Base-by-base conservation (phyloP, 352 stramenopile species). In the Phytophthora syringae region DNA sequence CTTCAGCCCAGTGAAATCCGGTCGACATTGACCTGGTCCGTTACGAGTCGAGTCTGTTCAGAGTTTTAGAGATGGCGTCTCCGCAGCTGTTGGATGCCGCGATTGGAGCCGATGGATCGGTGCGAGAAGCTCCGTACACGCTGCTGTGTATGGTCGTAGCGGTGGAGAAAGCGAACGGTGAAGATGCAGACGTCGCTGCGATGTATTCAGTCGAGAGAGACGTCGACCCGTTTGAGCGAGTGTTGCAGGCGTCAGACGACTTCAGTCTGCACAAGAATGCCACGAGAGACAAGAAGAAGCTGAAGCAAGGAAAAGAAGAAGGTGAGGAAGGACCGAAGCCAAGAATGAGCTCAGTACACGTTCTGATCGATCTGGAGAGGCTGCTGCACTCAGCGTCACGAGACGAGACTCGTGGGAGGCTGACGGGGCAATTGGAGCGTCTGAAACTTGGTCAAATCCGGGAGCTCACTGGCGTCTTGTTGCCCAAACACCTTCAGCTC, bases 131-230 rank as follows among this genome's bases (percentile, higher is more conserved):
- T 47, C 52, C 65, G 7, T 74, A 74, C 27, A 62, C 60, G 16
- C 15, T 74, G 25, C 36, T 70, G 20, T 70, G 65, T 18, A 65
- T 74, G 40, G 49, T 64, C n/a, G 28, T 48, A n/a, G 60, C 65
- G 5, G 53, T 74, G 30, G 60, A 74, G 43, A 60, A 50, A 36
- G 60, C 55, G 27, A 50, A 50, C 15, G 20, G 18, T 37, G 48
- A 39, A 15, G 27, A 10, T 30, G 16, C 15, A 7, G 44, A 47
- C 28, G 7, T 66, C 22, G 21, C 36, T 12, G 7, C 21, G 7
- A 27, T 69, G 18, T 73, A 73, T 43, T 20, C 45, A 37, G 9
- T 2, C 12, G 65, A 73, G 15, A 51, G 58, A 21, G 52, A 34
- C 18, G 34, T 69, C 0, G 22, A 28, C 48, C 64, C 70, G 4